Evolutionary conservation across 208 protist genomes (phyloP).

Genomic region (Acanthamoeba sp.): DNA sequence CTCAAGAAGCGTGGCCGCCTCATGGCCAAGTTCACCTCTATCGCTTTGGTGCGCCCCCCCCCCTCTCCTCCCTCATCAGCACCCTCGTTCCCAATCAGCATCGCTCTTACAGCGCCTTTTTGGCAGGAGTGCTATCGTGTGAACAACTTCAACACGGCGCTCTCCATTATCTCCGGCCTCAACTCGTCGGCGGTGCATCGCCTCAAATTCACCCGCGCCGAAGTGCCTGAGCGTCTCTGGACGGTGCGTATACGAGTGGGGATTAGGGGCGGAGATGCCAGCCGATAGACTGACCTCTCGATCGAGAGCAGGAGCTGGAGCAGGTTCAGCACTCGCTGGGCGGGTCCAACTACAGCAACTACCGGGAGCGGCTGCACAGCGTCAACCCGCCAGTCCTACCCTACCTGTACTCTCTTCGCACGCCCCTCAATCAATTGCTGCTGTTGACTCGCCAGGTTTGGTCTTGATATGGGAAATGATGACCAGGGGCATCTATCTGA

Average conservation of each 20-base stretch:
- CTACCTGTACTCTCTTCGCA: constrained; percentile 74
- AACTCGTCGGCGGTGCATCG: constrained; percentile 74
- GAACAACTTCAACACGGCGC: constrained; percentile 82
- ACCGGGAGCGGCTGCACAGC: constrained; percentile 45
- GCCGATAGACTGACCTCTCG: too few relatives aligned
- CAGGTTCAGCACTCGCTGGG: constrained; percentile 37
- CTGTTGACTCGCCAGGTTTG: not conserved
- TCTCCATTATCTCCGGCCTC: constrained; percentile 78
- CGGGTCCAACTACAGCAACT: constrained; percentile 66
- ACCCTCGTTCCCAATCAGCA: too few relatives aligned
- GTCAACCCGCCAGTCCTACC: constrained; percentile 66
- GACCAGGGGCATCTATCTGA: constrained; percentile 66
- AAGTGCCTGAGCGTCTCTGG: constrained; percentile 61
- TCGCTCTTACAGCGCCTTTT: not conserved
- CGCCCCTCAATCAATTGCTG: not conserved
- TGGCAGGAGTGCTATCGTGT: constrained; percentile 63
- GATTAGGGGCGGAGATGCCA: not conserved
- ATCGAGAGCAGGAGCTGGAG: constrained; percentile 40
- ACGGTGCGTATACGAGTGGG: not conserved
- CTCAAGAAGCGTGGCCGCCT: constrained; percentile 79
- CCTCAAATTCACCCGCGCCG: constrained; percentile 66
- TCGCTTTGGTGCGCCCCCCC: constrained; percentile 63
- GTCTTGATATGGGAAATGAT: not conserved
- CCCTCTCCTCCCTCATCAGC: not conserved
- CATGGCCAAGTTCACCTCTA: constrained; percentile 85